These are phyloP conservation scores for Hanseniaspora vineae DNA, from an alignment of 805 yeast genomes.

Conservation along the genomic window DNA sequence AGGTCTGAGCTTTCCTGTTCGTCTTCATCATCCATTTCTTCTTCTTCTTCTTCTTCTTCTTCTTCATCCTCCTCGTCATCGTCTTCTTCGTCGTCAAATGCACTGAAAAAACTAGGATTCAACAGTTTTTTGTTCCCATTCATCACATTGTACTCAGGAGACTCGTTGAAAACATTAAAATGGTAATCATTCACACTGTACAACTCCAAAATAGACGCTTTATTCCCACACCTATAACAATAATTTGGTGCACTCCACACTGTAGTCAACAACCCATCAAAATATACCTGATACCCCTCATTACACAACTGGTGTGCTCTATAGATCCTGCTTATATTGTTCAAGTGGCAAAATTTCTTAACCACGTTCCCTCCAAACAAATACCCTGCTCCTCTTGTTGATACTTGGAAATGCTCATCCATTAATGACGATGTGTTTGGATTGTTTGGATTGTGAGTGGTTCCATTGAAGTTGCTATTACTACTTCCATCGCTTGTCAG, in stretches of 20 bases:
- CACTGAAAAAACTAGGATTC: constrained; percentile 5
- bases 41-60: constrained; percentile 1
- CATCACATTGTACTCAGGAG: constrained; percentile 68
- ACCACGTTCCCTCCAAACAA: constrained; percentile 89
- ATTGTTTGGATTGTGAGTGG: constrained; percentile 2
- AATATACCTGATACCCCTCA: constrained; percentile 87
- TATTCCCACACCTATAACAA: constrained; percentile 92
- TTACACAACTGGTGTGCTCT: constrained; percentile 96
- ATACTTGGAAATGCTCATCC: constrained; percentile 57
- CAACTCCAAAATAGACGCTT: constrained; percentile 93
- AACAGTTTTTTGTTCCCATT: constrained; percentile 6
- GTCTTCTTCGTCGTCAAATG: constrained; percentile 3
- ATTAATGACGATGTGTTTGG: constrained; percentile 11
- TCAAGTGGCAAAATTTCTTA: constrained; percentile 67
- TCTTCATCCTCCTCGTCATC: constrained; percentile 1
- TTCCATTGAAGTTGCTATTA: constrained; percentile 6
- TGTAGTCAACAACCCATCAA: constrained; percentile 82
- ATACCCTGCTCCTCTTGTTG: constrained; percentile 97
- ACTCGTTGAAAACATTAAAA: constrained; percentile 93
- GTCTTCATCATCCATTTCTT: constrained; percentile 2
- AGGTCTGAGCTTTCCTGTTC: background rate
- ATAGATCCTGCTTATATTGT: constrained; percentile 66
- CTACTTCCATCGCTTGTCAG: constrained; percentile 27
- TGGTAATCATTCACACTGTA: constrained; percentile 50
- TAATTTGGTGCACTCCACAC: constrained; percentile 99